A percentile compares a stretch with the other conserved stretches of the same genome.
Evolutionary conservation across 345 rosid species (phyloP).

Genomic region (Eutrema yunnanense): DNA sequence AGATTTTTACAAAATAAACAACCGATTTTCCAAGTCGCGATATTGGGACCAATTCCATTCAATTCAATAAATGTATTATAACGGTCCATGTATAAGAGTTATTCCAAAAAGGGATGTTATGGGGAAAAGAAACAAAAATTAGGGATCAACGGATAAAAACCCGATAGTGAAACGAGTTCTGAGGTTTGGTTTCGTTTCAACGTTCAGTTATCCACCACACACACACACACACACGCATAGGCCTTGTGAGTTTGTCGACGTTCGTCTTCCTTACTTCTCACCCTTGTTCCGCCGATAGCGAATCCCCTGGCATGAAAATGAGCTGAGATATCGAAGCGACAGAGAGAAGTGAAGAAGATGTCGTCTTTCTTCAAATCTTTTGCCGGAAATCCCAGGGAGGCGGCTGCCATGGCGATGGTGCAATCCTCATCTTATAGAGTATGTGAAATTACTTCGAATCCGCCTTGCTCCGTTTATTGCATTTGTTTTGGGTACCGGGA

Average conservation of each 20-base stretch:
- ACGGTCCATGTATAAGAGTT: neutral
- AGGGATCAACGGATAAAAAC: constrained; percentile 15
- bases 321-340: neutral
- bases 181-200: constrained; percentile 15
- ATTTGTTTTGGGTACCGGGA: neutral
- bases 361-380: constrained; percentile 53
- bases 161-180: neutral
- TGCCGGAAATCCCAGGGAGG: constrained; percentile 44
- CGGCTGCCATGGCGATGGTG: constrained; percentile 54
- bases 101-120: neutral
- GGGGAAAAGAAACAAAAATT: neutral
- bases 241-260: neutral
- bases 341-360: constrained; percentile 14
- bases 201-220: constrained; percentile 14
- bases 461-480: neutral
- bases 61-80: neutral
- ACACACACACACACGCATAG: neutral
- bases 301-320: neutral
- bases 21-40: neutral
- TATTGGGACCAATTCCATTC: neutral
- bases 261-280: constrained; percentile 2
- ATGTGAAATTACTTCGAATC: neutral
- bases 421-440: constrained; percentile 68
- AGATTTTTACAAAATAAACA: neutral
- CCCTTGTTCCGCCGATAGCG: neutral